Conservation (phyloP, 1,284 basidiomycete species). For the Ceratobasidium sp. region DNA sequence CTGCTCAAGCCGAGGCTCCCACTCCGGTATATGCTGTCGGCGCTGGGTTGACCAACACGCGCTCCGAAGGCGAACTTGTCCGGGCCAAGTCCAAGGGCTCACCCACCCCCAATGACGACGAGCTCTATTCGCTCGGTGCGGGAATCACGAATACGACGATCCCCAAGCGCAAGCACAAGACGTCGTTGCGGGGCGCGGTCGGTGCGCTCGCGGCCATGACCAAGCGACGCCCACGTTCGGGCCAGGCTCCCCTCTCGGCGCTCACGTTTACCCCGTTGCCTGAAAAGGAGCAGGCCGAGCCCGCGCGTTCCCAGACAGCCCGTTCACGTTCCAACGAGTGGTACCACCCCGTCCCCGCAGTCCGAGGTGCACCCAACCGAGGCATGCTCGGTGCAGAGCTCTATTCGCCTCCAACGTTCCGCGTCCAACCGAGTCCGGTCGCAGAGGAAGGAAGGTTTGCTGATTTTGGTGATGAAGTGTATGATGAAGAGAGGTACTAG, state of each 20-base stretch:
- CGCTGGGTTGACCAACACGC: slow-evolving; percentile 27
- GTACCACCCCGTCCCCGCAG: slow-evolving; percentile 14
- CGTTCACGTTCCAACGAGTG: slow-evolving; percentile 33
- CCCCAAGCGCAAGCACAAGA: neutral
- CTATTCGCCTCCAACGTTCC: slow-evolving; percentile 1
- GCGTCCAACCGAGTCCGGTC: slow-evolving; percentile 30
- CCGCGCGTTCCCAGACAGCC: neutral
- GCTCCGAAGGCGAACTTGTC: slow-evolving; percentile 14
- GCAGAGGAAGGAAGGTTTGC: slow-evolving; percentile 26
- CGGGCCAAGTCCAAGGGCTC: slow-evolving; percentile 8
- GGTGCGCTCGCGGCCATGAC: slow-evolving; percentile 11
- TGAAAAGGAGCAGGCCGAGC: slow-evolving; percentile 10
- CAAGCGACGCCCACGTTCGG: neutral
- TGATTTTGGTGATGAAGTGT: slow-evolving; percentile 23
- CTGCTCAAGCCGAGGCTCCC: neutral
- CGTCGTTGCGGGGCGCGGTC: neutral
- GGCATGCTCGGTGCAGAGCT: slow-evolving; percentile 26
- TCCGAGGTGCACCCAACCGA: slow-evolving; percentile 6
- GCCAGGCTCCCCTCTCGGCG: neutral
- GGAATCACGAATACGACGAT: slow-evolving; percentile 28
- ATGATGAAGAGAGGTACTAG: slow-evolving; percentile 17
- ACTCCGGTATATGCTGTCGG: slow-evolving; percentile 24
- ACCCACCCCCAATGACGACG: neutral
- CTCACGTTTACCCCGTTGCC: slow-evolving; percentile 31
- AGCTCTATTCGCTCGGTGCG: slow-evolving; percentile 32